Evolutionary conservation across 2,329 filamentous ascomycete genomes (phyloP).

Genomic region (Alternaria sp.): DNA sequence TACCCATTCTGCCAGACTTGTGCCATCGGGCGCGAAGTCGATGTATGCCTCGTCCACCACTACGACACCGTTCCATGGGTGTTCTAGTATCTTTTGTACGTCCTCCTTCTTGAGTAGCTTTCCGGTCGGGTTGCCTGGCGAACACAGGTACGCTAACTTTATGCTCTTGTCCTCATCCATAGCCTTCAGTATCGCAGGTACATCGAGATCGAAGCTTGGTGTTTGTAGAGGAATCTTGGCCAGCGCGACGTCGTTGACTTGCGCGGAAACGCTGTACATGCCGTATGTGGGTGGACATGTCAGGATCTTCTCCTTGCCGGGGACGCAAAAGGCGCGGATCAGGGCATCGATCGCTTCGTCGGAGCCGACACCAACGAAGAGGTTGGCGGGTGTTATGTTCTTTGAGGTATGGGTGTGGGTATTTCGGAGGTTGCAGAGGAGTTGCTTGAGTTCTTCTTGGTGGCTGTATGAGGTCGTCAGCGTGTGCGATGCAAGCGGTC

Average conservation of each 20-base stretch:
- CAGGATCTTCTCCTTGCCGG: constrained; percentile 86
- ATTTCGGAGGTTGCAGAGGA: constrained; percentile 86
- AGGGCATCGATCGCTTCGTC: constrained; percentile 97
- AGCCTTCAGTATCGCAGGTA: constrained; percentile 68
- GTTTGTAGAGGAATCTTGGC: constrained; percentile 84
- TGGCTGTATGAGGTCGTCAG: constrained; percentile 59
- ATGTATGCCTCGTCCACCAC: constrained; percentile 96
- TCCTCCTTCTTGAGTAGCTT: constrained; percentile 77
- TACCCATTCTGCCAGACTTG: constrained; percentile 90
- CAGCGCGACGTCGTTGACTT: constrained; percentile 88
- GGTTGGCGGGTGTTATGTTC: constrained; percentile 75
- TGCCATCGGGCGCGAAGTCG: constrained; percentile 81
- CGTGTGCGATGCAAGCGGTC: not conserved
- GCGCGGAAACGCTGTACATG: constrained; percentile 95
- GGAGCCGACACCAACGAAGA: constrained; percentile 94
- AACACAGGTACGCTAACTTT: constrained; percentile 92
- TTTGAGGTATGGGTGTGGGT: constrained; percentile 79
- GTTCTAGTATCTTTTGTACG: constrained; percentile 74
- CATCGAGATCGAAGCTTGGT: constrained; percentile 75
- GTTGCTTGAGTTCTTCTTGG: constrained; percentile 83
- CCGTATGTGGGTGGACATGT: constrained; percentile 97
- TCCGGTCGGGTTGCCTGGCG: constrained; percentile 92
- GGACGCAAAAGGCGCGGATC: constrained; percentile 89
- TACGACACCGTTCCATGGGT: constrained; percentile 95
- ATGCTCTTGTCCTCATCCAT: constrained; percentile 71